Conservation (phyloP, 108 stramenopile genomes). For the Cylindrotheca fusiformis region DNA sequence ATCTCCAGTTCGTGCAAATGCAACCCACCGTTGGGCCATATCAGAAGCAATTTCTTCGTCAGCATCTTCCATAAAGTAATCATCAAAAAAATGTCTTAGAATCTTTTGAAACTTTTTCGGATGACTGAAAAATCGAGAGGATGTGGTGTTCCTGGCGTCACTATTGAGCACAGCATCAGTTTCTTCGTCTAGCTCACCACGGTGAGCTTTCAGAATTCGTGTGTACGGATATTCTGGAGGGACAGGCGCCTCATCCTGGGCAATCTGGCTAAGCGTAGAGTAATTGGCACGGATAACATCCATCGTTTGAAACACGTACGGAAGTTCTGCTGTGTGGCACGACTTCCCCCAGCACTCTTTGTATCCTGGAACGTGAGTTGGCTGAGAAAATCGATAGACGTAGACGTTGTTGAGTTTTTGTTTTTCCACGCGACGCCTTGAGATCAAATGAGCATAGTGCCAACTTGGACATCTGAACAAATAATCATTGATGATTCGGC, state of each 20-base stretch:
- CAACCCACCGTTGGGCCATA: constrained; percentile 60
- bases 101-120: constrained; percentile 43
- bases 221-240: constrained; percentile 65
- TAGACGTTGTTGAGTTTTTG: constrained; percentile 53
- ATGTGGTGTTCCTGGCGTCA: not conserved
- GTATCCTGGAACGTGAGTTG: constrained; percentile 78
- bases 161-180: not conserved
- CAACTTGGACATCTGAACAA: constrained; percentile 82
- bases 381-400: constrained; percentile 80
- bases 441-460: constrained; percentile 60
- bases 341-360: constrained; percentile 75
- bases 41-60: constrained; percentile 67
- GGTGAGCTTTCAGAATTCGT: constrained; percentile 49
- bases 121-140: constrained; percentile 19
- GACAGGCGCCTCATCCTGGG: constrained; percentile 53
- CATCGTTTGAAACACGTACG: constrained; percentile 81
- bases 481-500: constrained; percentile 82
- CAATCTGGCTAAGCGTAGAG: constrained; percentile 45
- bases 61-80: constrained; percentile 61
- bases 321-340: constrained; percentile 86
- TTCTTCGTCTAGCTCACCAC: constrained; percentile 23
- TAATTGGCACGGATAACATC: constrained; percentile 61
- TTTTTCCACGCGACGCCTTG: constrained; percentile 32
- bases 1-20: constrained; percentile 49
- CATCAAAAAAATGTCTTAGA: constrained; percentile 57